Base-by-base conservation (phyloP, 1,139 yeast genomes). In the Kurtzmaniella quercitrusa region DNA sequence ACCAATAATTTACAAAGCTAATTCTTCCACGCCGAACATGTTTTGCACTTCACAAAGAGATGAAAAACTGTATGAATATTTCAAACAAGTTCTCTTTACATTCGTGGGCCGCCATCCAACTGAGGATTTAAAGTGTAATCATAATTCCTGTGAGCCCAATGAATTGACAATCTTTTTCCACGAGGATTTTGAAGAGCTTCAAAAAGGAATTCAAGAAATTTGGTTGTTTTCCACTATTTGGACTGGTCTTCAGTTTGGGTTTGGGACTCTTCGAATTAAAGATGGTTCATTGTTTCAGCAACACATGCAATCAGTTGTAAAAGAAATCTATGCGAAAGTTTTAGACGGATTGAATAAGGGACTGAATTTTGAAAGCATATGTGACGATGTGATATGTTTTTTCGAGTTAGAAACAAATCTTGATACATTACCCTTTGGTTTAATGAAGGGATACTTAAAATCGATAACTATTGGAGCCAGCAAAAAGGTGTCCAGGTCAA, bases 151-250 rank as follows among this genome's bases (percentile, higher is more conserved):
- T 26, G n/a, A 26, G 9, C n/a, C 30, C 5, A 40, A 45, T 30
- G 53, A 50, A 35, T 33, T 50, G 9, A 45, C 46, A 9, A 34
- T 23, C 4, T 12, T 49, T 11, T 49, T 40, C 17, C 9, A 33
- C 2, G 14, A 16, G 17, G 43, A 38, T 2, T 38, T 50, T 17
- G 21, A 34, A 26, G 11, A 14, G 7, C 32, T 47, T 23, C n/a
- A 21, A 17, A 17, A 18, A 12, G 30, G 34, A 11, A 14, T 21
- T n/a, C 18, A 32, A 14, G 7, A 5, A 5, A 33, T 33, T 6
- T 33, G 19, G 20, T 5, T 33, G 20, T 8, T 19, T 15, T 15
- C 36, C 6, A 8, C 18, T 3, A 33, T 33, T 3, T 33, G 6
- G 6, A 17, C 22, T 5, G 21, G 15, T n/a, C 19, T 33, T 5